phyloP scores from a whole-genome alignment of 768 basidiomycete genomes.

The Guyanaporus albipodus region DNA sequence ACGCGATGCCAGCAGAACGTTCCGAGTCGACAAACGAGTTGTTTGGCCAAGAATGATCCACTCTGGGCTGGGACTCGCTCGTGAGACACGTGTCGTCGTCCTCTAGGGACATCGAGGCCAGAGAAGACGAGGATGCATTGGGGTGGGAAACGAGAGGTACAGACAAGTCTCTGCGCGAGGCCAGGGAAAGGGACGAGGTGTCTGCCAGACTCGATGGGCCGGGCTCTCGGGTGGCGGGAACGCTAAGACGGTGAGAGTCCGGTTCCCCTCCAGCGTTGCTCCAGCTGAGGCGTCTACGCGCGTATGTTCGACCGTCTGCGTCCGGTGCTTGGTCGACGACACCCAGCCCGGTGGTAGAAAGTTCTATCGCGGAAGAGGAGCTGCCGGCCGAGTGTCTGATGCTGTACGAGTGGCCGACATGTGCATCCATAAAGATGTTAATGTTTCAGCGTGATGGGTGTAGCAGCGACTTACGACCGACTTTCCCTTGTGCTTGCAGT shows the following conservation, averaged over 20 bases:
- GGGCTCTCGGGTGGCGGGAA: conserved; percentile 15
- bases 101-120: conserved; percentile 41
- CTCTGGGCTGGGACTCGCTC: conserved; percentile 36
- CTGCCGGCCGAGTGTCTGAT: conserved; percentile 22
- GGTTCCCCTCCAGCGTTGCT: conserved; percentile 42
- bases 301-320: conserved; percentile 21
- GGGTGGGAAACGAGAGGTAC: conserved; percentile 48
- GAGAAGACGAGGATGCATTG: conserved; percentile 46
- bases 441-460: neutral
- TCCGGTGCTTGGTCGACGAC: conserved; percentile 36
- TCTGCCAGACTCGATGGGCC: conserved; percentile 27
- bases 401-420: conserved; percentile 1
- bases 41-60: conserved; percentile 26
- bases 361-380: conserved; percentile 56
- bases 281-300: conserved; percentile 61
- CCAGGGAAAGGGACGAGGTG: conserved; percentile 45
- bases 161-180: conserved; percentile 30
- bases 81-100: conserved; percentile 62
- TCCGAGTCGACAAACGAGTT: conserved; percentile 44
- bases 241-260: conserved; percentile 38
- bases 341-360: conserved; percentile 45
- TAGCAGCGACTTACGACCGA: neutral
- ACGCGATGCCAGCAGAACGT: conserved; percentile 37
- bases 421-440: conserved; percentile 11
- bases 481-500: no score